Evolutionary conservation across 257 asterid genomes (phyloP), one percentile per base, ranked within the genome.

Genomic region (Linderniella brevidens): DNA sequence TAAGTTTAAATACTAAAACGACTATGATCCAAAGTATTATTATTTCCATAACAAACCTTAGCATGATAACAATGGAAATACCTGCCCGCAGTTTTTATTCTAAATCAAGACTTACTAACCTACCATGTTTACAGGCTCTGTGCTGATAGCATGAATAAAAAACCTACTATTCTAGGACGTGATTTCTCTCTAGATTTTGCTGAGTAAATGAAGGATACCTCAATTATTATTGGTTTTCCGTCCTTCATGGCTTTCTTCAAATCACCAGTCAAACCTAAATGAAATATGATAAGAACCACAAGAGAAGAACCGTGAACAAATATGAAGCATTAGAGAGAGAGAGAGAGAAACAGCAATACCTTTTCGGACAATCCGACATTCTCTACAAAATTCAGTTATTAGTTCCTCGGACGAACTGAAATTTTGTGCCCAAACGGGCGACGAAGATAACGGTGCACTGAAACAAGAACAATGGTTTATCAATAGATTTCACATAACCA

Each of bases 191-290:
- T 25, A 25, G 6, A 25, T 25, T 25, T 10, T 39, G 1, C 13
- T 39, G 43, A 11, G 15, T 39, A 11, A 11, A 40, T 2, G 14
- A 40, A 40, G 10, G 36, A 13, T 55, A 90, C 99, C 95, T 90
- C 99, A 54, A 90, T 90, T 65, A 90, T 90, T 47, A 90, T 79
- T 59, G 96, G 96, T 55, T 90, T 90, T 49, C 99, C 99, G 58
- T 90, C 99, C 69, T 90, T 90, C 94, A 90, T 81, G 57, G 94
- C 99, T 70, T 90, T 86, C 77, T 80, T 90, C 72, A 90, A 63
- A 68, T 90, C 99, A 60, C 99, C 99, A 53, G 86, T 96, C 88
- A 90, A 72, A 52, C 96, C 96, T 90, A 66, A 55, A 57, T 9
- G 58, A 48, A 50, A 60, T 48, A 25, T 45, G 44, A 52, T 19